phyloP scores from a whole-genome alignment of 805 yeast species.

The Jamesozyma gamospora region DNA sequence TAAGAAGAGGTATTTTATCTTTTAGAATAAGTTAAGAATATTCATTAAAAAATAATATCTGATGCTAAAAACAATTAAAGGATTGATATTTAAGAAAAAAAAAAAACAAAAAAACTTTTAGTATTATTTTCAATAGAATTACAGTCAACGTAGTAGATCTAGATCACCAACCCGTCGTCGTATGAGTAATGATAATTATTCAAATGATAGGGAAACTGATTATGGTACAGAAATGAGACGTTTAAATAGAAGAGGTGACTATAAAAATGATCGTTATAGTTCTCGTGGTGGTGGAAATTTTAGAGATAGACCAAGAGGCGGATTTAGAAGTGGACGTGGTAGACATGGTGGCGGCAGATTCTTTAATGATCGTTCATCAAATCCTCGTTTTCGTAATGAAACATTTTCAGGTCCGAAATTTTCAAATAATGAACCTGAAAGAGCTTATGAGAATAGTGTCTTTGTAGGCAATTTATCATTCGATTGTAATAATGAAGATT shows the following conservation, averaged over 20 bases:
- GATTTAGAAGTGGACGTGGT: slow-evolving; percentile 13
- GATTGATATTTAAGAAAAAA: neutral
- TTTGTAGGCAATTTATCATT: slow-evolving; percentile 70
- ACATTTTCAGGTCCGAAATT: neutral
- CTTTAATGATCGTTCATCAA: neutral
- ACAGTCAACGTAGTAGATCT: slow-evolving; percentile 13
- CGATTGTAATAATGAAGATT: slow-evolving; percentile 46
- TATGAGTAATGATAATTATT: slow-evolving; percentile 16
- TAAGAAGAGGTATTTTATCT: no score
- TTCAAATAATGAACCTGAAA: slow-evolving; percentile 18
- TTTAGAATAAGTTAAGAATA: no score
- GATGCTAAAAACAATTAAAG: neutral
- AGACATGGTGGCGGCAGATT: slow-evolving; percentile 6
- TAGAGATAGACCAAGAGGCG: slow-evolving; percentile 13
- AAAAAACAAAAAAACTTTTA: neutral
- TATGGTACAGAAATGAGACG: slow-evolving; percentile 6
- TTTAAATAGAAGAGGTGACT: slow-evolving; percentile 13
- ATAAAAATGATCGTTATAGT: neutral
- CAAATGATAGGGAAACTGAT: slow-evolving; percentile 21
- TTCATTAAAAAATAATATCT: no score
- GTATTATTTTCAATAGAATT: neutral
- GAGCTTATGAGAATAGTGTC: slow-evolving; percentile 58
- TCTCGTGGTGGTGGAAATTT: slow-evolving; percentile 2
- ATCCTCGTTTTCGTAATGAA: neutral
- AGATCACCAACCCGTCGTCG: slow-evolving; percentile 20